A percentile compares a stretch with the other conserved stretches of the same genome.
Conservation (phyloP, 495 filamentous ascomycete species). For the Tetracladium setigerum region DNA sequence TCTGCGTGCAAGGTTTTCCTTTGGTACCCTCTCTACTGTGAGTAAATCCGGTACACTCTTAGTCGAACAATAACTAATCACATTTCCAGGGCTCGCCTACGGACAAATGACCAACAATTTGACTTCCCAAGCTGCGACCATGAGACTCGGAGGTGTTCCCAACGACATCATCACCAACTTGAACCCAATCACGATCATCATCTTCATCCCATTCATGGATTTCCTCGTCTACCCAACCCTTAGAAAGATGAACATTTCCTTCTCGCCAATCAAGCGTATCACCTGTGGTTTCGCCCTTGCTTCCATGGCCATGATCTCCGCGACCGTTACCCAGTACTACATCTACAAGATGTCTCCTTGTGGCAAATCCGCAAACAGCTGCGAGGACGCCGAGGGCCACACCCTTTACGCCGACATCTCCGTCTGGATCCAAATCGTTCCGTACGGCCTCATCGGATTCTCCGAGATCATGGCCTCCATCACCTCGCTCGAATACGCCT, state of each 20-base stretch:
- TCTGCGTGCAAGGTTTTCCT: constrained; percentile 61
- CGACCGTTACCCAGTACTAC: constrained; percentile 58
- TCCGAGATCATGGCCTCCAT: constrained; percentile 37
- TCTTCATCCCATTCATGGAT: constrained; percentile 72
- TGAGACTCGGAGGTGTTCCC: constrained; percentile 61
- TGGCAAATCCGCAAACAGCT: constrained; percentile 39
- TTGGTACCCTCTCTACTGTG: constrained; percentile 49
- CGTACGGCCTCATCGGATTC: constrained; percentile 27
- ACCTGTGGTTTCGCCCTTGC: constrained; percentile 55
- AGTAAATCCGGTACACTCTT: neutral
- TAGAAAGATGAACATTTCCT: constrained; percentile 51
- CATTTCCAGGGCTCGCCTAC: constrained; percentile 25
- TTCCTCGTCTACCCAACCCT: constrained; percentile 58
- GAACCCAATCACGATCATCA: constrained; percentile 65
- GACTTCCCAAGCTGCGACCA: constrained; percentile 62
- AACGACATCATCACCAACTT: constrained; percentile 76
- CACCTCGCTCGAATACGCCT: constrained; percentile 58
- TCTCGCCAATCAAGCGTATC: constrained; percentile 69
- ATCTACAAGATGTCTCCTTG: constrained; percentile 57
- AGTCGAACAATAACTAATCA: constrained; percentile 37
- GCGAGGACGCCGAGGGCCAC: neutral
- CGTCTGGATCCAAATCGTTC: constrained; percentile 23
- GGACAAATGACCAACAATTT: constrained; percentile 50
- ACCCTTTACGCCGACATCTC: constrained; percentile 4
- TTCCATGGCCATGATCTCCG: constrained; percentile 52